phyloP scores from a whole-genome alignment of 2,329 filamentous ascomycete species.

The Cryphonectria nitschkei region DNA sequence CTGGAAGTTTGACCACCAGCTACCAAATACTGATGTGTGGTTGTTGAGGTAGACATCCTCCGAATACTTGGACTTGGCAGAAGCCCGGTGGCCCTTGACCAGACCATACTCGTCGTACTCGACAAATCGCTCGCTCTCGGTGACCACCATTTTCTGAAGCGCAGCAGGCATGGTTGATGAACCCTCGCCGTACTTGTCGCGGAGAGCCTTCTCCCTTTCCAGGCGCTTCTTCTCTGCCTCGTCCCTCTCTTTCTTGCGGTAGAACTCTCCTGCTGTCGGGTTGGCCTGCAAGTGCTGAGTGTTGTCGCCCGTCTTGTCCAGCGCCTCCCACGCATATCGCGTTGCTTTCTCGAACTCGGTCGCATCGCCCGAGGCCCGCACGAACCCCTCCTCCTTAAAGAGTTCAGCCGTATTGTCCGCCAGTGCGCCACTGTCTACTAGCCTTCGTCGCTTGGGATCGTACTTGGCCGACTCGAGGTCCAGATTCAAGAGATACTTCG shows the following conservation, averaged over 20 bases:
- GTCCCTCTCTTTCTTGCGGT: slow-evolving; percentile 77
- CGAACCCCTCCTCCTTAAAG: slow-evolving; percentile 91
- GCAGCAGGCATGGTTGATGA: slow-evolving; percentile 60
- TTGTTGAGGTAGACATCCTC: slow-evolving; percentile 91
- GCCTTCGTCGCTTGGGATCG: slow-evolving; percentile 91
- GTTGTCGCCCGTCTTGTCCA: slow-evolving; percentile 79
- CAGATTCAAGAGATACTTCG: slow-evolving; percentile 93
- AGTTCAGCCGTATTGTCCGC: slow-evolving; percentile 78
- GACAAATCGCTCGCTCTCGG: slow-evolving; percentile 83
- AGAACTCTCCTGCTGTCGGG: slow-evolving; percentile 87
- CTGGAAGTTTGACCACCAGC: slow-evolving; percentile 94
- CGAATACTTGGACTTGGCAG: slow-evolving; percentile 85
- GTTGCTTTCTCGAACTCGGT: slow-evolving; percentile 90
- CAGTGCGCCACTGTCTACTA: slow-evolving; percentile 83
- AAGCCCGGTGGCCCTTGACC: slow-evolving; percentile 83
- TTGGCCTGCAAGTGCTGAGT: slow-evolving; percentile 93
- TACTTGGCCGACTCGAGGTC: slow-evolving; percentile 97
- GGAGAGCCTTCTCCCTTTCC: slow-evolving; percentile 69
- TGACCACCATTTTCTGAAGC: slow-evolving; percentile 68
- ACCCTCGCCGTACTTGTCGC: slow-evolving; percentile 81
- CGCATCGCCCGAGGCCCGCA: slow-evolving; percentile 86
- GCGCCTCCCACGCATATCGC: slow-evolving; percentile 90
- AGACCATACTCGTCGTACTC: slow-evolving; percentile 92
- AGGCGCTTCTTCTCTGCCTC: slow-evolving; percentile 71
- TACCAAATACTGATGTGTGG: slow-evolving; percentile 91